Evolutionary conservation across 2,329 filamentous ascomycete species (phyloP), one percentile per base, ranked within the genome.

Genomic region (Claviceps fusiformis): DNA sequence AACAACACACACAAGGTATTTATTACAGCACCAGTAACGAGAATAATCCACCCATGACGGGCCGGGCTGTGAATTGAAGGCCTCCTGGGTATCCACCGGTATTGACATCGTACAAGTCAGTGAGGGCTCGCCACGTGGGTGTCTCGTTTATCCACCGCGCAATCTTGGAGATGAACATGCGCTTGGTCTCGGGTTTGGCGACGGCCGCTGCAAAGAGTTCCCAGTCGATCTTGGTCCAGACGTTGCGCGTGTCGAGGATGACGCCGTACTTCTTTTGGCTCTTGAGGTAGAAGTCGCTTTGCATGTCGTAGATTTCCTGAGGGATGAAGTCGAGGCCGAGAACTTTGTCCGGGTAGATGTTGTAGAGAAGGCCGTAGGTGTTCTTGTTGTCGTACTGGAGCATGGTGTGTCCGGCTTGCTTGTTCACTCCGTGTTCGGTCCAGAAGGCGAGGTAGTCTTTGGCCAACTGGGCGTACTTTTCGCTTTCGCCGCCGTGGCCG

Each of bases 191-290:
- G 54, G 74, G 68, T 46, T 76, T 77, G 0, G 87, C 79, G 11
- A 91, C 83, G 10, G 89, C 85, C n/a, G 89, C 89, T 5, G 82
- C 81, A 71, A 90, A 91, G 67, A 93, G 82, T 65, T 91, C 83
- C 89, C 89, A 95, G 72, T 95, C 89, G 0, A 81, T 82, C 72
- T 95, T 95, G 59, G 88, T 87, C 72, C 89, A 92, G 1, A 84
- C 73, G 70, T 93, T 87, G 51, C 89, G 82, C 49, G 81, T 85
- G 71, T 95, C 89, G 10, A 95, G 81, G 0, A 89, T 85, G 0
- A 95, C 76, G n/a, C 88, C 89, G 68, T 88, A 93, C 63, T 82
- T 80, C 58, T 86, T 81, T 53, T 83, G 80, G 3, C 87, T 81
- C 10, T 79, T 79, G 47, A 77, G 75, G 73, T 95, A 95, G 78